Percentiles rank a stretch among this genome's conserved stretches.
phyloP scores from a whole-genome alignment of 306 rosid species.

The Calophaca sinica region DNA sequence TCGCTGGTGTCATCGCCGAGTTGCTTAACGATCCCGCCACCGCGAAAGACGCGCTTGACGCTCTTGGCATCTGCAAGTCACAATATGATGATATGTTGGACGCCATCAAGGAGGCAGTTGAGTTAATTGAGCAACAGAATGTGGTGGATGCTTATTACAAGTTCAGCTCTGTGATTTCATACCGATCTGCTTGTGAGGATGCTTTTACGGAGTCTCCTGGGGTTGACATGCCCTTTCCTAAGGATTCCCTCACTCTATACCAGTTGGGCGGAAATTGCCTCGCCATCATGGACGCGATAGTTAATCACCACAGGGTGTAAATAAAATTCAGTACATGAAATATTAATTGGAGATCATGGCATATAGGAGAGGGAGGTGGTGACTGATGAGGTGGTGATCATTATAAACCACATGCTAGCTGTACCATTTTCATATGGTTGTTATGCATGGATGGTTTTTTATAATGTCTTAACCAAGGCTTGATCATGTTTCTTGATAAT shows the following conservation, averaged over 20 bases:
- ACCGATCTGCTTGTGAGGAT: slow-evolving; percentile 2
- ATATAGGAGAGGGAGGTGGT: background rate
- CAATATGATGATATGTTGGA: background rate
- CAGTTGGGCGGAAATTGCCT: slow-evolving; percentile 40
- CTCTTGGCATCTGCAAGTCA: slow-evolving; percentile 14
- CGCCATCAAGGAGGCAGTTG: background rate
- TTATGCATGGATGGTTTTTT: background rate
- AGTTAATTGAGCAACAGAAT: background rate
- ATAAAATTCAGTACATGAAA: background rate
- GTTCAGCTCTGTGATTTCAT: slow-evolving; percentile 5
- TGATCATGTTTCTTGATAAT: background rate
- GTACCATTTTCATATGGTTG: background rate
- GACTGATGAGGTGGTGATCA: background rate
- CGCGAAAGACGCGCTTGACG: background rate
- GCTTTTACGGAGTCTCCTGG: slow-evolving; percentile 29
- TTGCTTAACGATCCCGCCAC: background rate
- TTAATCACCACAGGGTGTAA: background rate
- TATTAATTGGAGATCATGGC: background rate
- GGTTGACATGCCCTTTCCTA: background rate
- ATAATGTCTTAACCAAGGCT: background rate
- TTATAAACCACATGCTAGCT: background rate
- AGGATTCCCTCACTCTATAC: background rate
- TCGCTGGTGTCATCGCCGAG: fast-evolving
- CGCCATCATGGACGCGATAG: slow-evolving; percentile 26
- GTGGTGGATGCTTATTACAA: slow-evolving; percentile 43